These are phyloP conservation scores for Lithospermum erythrorhizon DNA, from an alignment of 257 asterid genomes.

Conservation along the genomic window DNA sequence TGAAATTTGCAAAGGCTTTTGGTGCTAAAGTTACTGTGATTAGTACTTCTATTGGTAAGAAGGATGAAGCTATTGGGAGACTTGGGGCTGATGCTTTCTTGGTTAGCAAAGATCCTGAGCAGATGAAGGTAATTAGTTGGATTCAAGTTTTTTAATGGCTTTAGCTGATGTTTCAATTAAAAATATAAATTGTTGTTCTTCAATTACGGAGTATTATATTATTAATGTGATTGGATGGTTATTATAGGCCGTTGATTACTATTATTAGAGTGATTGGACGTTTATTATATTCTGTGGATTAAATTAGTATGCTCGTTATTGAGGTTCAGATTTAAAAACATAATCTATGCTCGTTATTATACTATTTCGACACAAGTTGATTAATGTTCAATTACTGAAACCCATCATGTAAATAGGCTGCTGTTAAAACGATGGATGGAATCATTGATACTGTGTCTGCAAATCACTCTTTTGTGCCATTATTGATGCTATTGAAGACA, in stretches of 20 bases:
- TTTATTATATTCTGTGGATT: too few relatives aligned
- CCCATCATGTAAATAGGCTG: conserved; percentile 23
- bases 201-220: too few relatives aligned
- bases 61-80: conserved; percentile 22
- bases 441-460: conserved; percentile 48
- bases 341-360: too few relatives aligned
- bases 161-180: not conserved
- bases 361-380: too few relatives aligned
- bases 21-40: conserved; percentile 28
- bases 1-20: conserved; percentile 37
- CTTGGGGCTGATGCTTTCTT: conserved; percentile 30
- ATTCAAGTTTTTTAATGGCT: too few relatives aligned
- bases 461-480: conserved; percentile 28
- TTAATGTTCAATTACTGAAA: not conserved
- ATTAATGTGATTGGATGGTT: too few relatives aligned
- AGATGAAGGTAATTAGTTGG: conserved; percentile 19
- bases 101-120: conserved; percentile 25
- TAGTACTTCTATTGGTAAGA: conserved; percentile 28
- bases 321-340: not conserved
- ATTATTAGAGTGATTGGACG: too few relatives aligned
- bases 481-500: conserved; percentile 35
- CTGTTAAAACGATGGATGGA: conserved; percentile 35
- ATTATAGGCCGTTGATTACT: too few relatives aligned
- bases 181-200: too few relatives aligned
- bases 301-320: not conserved